A percentile compares a stretch with the other conserved stretches of the same genome.
phyloP scores from a whole-genome alignment of 768 basidiomycete species.

The Phallus indusiatus region DNA sequence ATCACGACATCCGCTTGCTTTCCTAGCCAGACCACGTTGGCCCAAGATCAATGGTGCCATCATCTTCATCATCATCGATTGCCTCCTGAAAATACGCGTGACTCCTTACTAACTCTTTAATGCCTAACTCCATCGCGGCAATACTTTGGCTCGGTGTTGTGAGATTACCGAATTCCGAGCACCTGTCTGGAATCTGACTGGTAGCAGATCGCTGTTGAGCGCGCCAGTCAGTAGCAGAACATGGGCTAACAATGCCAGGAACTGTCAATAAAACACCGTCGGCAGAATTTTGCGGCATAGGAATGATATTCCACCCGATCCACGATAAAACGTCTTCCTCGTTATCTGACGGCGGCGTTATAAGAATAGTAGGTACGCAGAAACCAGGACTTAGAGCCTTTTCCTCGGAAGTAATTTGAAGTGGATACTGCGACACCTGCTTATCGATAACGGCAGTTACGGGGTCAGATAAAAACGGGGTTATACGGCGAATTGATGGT shows the following conservation, averaged over 20 bases:
- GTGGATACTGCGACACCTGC: neutral
- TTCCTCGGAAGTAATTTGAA: neutral
- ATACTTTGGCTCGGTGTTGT: neutral
- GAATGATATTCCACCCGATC: neutral
- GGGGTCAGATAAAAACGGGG: neutral
- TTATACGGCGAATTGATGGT: neutral
- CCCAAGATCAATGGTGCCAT: neutral
- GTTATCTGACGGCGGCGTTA: neutral
- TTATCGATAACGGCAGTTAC: neutral
- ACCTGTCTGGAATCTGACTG: neutral
- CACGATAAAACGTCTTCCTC: neutral
- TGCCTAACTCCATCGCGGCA: neutral
- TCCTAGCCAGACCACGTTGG: slow-evolving; percentile 4
- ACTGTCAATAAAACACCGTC: slow-evolving; percentile 1
- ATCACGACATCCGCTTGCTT: neutral
- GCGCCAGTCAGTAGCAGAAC: neutral
- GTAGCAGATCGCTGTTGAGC: neutral
- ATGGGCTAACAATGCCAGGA: neutral
- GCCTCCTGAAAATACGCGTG: neutral
- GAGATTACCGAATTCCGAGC: neutral
- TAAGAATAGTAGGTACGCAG: neutral
- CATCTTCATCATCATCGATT: slow-evolving; percentile 1
- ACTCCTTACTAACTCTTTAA: neutral
- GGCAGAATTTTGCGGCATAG: slow-evolving; percentile 5
- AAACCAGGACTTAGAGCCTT: neutral